Conservation (phyloP, 1,139 yeast genomes). For the Schizosaccharomyces versatilis region DNA sequence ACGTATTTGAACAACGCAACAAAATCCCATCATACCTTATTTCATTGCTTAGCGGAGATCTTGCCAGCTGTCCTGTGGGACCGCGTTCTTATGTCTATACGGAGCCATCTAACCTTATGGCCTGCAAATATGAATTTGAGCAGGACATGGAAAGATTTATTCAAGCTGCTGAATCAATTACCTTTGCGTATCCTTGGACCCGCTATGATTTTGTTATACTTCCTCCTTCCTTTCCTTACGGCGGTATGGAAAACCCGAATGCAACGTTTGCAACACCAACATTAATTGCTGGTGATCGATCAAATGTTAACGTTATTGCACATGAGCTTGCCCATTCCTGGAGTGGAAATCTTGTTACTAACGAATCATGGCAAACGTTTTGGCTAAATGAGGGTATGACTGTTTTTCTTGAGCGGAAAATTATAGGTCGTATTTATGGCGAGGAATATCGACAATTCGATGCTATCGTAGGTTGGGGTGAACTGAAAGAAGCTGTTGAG, state of each 20-base stretch:
- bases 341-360: conserved; percentile 80
- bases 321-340: conserved; percentile 87
- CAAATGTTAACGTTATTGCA: conserved; percentile 69
- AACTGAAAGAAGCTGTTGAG: conserved; percentile 41
- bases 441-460: conserved; percentile 56
- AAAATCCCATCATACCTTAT: conserved; percentile 74
- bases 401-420: conserved; percentile 71
- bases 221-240: conserved; percentile 74
- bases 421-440: conserved; percentile 55
- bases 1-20: conserved; percentile 42
- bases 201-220: conserved; percentile 61
- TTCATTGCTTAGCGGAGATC: conserved; percentile 70
- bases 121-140: conserved; percentile 59
- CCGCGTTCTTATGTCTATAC: conserved; percentile 69
- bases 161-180: conserved; percentile 52
- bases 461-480: conserved; percentile 78
- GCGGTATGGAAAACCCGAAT: conserved; percentile 91
- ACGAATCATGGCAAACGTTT: conserved; percentile 93
- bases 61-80: conserved; percentile 47
- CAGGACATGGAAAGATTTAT: conserved; percentile 61
- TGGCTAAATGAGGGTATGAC: conserved; percentile 97
- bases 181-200: conserved; percentile 73
- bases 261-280: conserved; percentile 85
- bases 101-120: conserved; percentile 47
- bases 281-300: conserved; percentile 61